Conservation (phyloP, 768 basidiomycete genomes). For the Tubosaeta sp. region DNA sequence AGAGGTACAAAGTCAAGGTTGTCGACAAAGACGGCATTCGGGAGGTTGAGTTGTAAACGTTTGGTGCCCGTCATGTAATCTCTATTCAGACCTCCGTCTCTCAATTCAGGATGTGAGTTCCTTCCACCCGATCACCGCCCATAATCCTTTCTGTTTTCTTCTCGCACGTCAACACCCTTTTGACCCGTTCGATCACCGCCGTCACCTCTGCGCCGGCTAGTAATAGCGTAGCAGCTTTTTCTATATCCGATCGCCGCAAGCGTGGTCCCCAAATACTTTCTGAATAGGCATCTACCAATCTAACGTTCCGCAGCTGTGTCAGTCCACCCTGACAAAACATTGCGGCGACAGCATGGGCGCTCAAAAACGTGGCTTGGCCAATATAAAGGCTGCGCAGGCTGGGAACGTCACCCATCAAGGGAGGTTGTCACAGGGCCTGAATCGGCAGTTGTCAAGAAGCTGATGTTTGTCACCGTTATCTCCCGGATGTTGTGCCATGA, state of each 20-base stretch:
- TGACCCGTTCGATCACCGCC: constrained; percentile 32
- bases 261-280: constrained; percentile 59
- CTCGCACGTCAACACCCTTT: constrained; percentile 44
- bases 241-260: constrained; percentile 46
- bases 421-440: constrained; percentile 12
- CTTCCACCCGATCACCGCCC: constrained; percentile 47
- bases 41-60: constrained; percentile 64
- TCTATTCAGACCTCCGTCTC: background rate
- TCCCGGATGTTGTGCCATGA: constrained; percentile 43
- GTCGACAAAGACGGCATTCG: constrained; percentile 90
- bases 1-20: constrained; percentile 82
- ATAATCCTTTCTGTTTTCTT: constrained; percentile 49
- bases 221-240: constrained; percentile 26
- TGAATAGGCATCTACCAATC: constrained; percentile 50
- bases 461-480: constrained; percentile 46
- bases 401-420: constrained; percentile 35
- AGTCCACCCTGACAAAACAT: constrained; percentile 28
- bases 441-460: constrained; percentile 30
- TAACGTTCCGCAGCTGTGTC: constrained; percentile 31
- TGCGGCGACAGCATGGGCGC: constrained; percentile 36
- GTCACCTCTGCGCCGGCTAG: constrained; percentile 7
- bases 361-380: constrained; percentile 47
- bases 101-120: constrained; percentile 21
- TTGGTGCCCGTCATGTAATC: constrained; percentile 4
- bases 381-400: constrained; percentile 42